Base-by-base conservation (phyloP, 352 stramenopile species). In the Globisporangium mamillatum region DNA sequence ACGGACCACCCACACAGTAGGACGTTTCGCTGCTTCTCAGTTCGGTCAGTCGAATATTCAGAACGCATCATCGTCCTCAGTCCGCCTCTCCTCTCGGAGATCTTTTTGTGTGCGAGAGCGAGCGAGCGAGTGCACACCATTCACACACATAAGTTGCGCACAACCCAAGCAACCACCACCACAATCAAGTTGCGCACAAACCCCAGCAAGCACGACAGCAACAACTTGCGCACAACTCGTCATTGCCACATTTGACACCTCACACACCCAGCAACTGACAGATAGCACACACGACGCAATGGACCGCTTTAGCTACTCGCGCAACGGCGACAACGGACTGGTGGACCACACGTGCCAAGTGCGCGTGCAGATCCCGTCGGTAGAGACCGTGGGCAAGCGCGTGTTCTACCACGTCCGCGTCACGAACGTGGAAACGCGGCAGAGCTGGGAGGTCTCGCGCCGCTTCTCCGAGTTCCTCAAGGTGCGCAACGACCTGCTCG, bases 381-480 rank as follows among this genome's bases (percentile, higher is more conserved):
- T 87, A 12, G 68, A 86, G 56, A 75, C 68, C 1, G 71, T 76
- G 41, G 66, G 74, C 64, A 76, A 84, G 67, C 84, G 83, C 63
- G 85, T 83, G 53, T 70, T 72, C 63, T 95, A 95, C 77, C 79
- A 91, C 66, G 79, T 93, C 60, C 75, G 79, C 41, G 76, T 93
- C 48, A 82, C 74, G 34, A 93, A 91, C 64, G 66, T 91, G 27
- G 81, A 82, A 60, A 89, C 82, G 16, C 78, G 75, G 2, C 82
- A 94, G 73, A 73, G 75, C 3, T 95, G 88, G 88, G 76, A 93
- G 64, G 82, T 87, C 60, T 52, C 75, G 25, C 88, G 80, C 58
- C 88, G 86, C 50, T 95, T 93, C 74, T 95, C 88, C 54, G 86
- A 94, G 75, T 95, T 95, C 60, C 74, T 92, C 27, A 63, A 77